phyloP scores from a whole-genome alignment of 345 rosid genomes.

The Zanthoxylum bungeanum region DNA sequence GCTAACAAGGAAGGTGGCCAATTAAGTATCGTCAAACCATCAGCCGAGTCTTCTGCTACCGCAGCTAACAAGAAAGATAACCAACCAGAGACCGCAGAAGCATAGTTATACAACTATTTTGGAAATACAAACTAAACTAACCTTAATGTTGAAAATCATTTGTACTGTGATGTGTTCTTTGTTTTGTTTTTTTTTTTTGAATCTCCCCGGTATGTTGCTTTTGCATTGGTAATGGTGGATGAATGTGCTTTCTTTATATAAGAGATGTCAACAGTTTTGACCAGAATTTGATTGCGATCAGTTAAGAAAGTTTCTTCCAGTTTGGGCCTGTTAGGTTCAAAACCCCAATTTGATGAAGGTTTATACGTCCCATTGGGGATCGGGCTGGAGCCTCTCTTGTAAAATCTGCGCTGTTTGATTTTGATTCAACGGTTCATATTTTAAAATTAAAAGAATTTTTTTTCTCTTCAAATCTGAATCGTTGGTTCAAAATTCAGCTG shows the following conservation, averaged over 20 bases:
- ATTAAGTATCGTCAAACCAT: conserved; percentile 53
- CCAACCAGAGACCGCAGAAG: conserved; percentile 6
- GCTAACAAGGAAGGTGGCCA: conserved; percentile 84
- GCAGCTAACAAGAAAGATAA: conserved; percentile 34
- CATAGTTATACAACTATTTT: neutral
- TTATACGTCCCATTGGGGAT: neutral
- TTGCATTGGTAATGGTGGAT: neutral
- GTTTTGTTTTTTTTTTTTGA: neutral
- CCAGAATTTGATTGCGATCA: neutral
- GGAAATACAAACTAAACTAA: neutral
- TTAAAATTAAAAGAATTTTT: too few relatives aligned
- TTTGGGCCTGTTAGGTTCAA: neutral
- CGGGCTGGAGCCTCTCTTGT: too few relatives aligned
- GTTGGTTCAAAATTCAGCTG: too few relatives aligned
- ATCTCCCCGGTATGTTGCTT: neutral
- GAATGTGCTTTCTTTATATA: neutral
- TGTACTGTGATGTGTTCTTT: neutral
- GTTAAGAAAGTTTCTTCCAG: neutral
- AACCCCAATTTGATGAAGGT: neutral
- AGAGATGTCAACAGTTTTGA: neutral
- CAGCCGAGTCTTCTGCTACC: conserved; percentile 31
- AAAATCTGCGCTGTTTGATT: too few relatives aligned
- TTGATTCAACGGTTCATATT: too few relatives aligned
- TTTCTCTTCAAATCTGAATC: too few relatives aligned
- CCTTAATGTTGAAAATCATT: neutral